A percentile compares a stretch with the other conserved stretches of the same genome.
Conservation (phyloP, 2,329 filamentous ascomycete genomes). For the Magnaporthiopsis rhizophila region DNA sequence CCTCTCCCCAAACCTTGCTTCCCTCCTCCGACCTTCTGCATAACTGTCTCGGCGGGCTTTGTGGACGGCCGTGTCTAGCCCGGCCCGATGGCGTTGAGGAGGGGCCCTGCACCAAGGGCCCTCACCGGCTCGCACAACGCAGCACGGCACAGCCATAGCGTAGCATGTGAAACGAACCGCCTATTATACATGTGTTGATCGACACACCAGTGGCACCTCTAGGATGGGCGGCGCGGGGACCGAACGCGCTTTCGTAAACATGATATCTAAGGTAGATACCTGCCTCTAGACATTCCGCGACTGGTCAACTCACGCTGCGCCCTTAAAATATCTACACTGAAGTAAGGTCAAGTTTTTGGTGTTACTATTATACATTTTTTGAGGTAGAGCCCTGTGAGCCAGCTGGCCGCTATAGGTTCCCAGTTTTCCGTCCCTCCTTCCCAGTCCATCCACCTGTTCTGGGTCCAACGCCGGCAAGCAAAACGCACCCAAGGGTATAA, state of each 20-base stretch:
- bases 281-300: too few relatives aligned
- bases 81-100: neutral
- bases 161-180: neutral
- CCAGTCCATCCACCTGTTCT: neutral
- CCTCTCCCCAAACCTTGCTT: too few relatives aligned
- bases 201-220: neutral
- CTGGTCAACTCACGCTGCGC: neutral
- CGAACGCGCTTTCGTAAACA: neutral
- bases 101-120: too few relatives aligned
- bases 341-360: neutral
- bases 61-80: neutral
- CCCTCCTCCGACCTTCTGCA: neutral
- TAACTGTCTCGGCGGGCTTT: neutral
- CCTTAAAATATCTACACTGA: neutral
- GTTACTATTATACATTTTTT: neutral
- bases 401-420: neutral
- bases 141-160: neutral
- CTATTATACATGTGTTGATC: neutral
- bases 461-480: neutral
- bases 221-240: neutral
- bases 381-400: neutral
- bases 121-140: too few relatives aligned
- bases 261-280: too few relatives aligned
- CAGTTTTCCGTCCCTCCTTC: neutral
- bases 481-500: constrained; percentile 8